Percentiles rank a stretch among this genome's conserved stretches.
Evolutionary conservation across 176 grass and related monocot genomes (phyloP).

Genomic region (Oryza officinalis): DNA sequence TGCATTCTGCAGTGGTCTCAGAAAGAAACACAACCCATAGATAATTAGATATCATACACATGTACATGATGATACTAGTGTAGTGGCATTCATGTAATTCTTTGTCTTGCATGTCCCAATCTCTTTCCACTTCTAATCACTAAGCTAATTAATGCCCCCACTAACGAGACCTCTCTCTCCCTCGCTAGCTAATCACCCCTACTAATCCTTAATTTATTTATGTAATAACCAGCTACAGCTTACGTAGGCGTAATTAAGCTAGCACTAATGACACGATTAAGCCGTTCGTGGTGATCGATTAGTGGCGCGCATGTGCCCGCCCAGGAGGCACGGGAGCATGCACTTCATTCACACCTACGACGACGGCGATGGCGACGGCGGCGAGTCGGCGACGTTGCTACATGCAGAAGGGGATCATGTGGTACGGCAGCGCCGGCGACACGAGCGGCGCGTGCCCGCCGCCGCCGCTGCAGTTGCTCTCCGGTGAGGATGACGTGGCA

Average conservation of each 20-base stretch:
- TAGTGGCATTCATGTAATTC: neutral
- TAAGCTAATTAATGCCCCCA: neutral
- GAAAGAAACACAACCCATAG: neutral
- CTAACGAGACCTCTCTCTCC: neutral
- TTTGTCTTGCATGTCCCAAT: neutral
- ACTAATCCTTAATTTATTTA: neutral
- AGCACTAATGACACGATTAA: neutral
- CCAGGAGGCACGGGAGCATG: neutral
- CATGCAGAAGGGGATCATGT: constrained; percentile 50
- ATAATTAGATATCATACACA: neutral
- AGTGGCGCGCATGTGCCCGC: neutral
- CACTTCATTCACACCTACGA: neutral
- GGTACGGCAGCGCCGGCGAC: constrained; percentile 28
- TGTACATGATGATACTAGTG: neutral
- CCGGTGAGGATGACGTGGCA: constrained; percentile 37
- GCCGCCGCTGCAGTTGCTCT: constrained; percentile 58
- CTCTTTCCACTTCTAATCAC: neutral
- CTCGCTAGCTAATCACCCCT: neutral
- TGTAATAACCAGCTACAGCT: neutral
- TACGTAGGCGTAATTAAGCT: neutral
- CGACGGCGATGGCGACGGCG: neutral
- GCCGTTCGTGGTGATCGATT: neutral
- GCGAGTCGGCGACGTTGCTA: neutral
- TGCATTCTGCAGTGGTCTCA: constrained; percentile 3
- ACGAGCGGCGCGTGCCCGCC: neutral